Percentiles rank a stretch among this genome's conserved stretches.
Evolutionary conservation across 1,139 yeast genomes (phyloP).

Genomic region (Debaryomyces singareniensis): DNA sequence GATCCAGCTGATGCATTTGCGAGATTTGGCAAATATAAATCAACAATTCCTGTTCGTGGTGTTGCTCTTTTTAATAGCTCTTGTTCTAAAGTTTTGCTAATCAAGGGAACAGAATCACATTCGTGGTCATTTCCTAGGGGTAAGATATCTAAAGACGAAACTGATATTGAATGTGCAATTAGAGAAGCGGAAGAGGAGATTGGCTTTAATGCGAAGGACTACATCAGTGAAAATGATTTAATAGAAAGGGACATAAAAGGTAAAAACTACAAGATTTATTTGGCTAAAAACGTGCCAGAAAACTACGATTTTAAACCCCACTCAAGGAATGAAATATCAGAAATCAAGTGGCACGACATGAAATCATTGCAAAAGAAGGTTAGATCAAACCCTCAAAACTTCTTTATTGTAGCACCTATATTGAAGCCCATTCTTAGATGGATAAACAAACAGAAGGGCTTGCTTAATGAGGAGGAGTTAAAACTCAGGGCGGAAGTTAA

Average conservation of each 20-base stretch:
- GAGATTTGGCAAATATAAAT: slow-evolving; percentile 78
- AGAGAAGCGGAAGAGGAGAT: slow-evolving; percentile 94
- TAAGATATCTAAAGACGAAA: slow-evolving; percentile 88
- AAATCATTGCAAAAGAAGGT: slow-evolving; percentile 29
- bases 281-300: slow-evolving; percentile 76
- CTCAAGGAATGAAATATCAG: slow-evolving; percentile 81
- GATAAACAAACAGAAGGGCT: slow-evolving; percentile 50
- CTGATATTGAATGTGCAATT: slow-evolving; percentile 87
- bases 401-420: slow-evolving; percentile 55
- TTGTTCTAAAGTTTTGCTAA: slow-evolving; percentile 67
- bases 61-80: slow-evolving; percentile 78
- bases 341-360: slow-evolving; percentile 40
- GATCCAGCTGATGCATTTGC: slow-evolving; percentile 69
- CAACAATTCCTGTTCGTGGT: slow-evolving; percentile 93
- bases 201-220: slow-evolving; percentile 76
- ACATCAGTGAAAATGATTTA: slow-evolving; percentile 62
- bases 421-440: slow-evolving; percentile 54
- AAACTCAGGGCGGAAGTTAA: slow-evolving; percentile 54
- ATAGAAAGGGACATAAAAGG: slow-evolving; percentile 79
- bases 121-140: slow-evolving; percentile 98
- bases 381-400: slow-evolving; percentile 39
- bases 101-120: slow-evolving; percentile 78
- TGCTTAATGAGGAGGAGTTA: slow-evolving; percentile 48
- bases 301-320: slow-evolving; percentile 67
- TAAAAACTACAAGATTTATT: slow-evolving; percentile 78